phyloP scores from a whole-genome alignment of 2,329 filamentous ascomycete genomes.

The Apiospora hydei region DNA sequence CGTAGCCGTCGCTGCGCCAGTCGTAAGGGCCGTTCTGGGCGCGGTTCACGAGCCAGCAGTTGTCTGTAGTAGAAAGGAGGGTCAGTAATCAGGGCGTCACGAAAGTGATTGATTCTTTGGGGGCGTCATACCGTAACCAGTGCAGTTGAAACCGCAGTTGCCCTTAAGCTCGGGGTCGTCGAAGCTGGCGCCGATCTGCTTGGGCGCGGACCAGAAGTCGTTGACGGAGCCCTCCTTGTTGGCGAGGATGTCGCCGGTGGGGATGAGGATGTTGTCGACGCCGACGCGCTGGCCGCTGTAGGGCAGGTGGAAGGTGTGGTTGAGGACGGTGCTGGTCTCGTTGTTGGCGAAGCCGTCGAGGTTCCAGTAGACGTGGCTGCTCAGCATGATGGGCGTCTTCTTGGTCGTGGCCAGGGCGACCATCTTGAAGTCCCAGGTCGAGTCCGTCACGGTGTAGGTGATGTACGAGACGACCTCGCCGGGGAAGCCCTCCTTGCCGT shows the following conservation, averaged over 20 bases:
- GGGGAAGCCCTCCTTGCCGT: constrained; percentile 79
- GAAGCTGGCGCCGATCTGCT: constrained; percentile 78
- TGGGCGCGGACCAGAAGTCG: constrained; percentile 83
- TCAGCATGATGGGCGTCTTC: constrained; percentile 85
- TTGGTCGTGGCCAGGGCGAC: constrained; percentile 73
- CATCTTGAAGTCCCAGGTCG: constrained; percentile 78
- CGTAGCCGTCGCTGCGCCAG: constrained; percentile 67
- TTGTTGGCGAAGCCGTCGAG: constrained; percentile 81
- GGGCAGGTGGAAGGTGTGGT: constrained; percentile 77
- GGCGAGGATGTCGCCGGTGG: constrained; percentile 76
- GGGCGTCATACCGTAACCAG: constrained; percentile 74
- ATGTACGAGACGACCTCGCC: constrained; percentile 78
- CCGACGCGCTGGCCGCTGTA: constrained; percentile 74
- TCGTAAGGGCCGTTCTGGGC: constrained; percentile 62
- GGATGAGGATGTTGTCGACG: constrained; percentile 75
- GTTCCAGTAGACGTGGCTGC: constrained; percentile 80
- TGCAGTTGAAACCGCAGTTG: constrained; percentile 84
- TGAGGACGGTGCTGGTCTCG: constrained; percentile 68
- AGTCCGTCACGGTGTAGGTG: constrained; percentile 73
- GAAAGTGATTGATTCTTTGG: constrained; percentile 6
- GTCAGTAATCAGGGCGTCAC: background rate
- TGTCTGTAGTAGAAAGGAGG: constrained; percentile 54
- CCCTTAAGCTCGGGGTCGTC: constrained; percentile 66
- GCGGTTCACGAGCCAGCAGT: constrained; percentile 73
- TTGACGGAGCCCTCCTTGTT: constrained; percentile 74